Evolutionary conservation across 148 eudicot species (phyloP).

Genomic region (Simmondsia chinensis): DNA sequence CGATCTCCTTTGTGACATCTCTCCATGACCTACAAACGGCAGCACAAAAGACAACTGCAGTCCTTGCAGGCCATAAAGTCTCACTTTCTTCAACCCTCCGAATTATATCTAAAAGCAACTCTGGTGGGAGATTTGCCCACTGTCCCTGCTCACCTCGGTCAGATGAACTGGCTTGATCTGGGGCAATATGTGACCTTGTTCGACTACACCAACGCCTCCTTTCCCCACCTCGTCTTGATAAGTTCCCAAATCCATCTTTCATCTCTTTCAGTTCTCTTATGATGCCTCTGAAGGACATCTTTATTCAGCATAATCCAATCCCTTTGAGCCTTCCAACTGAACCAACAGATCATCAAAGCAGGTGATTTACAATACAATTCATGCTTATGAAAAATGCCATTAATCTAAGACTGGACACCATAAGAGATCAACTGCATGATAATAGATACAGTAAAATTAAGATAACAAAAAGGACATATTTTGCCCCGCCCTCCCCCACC

Average conservation of each 20-base stretch:
- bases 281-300: slow-evolving; percentile 75
- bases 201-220: slow-evolving; percentile 69
- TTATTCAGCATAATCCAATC: background rate
- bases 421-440: too few species aligned
- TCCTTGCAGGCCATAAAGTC: slow-evolving; percentile 85
- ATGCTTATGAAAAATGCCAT: too few species aligned
- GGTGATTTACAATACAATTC: too few species aligned
- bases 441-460: too few species aligned
- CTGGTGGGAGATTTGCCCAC: slow-evolving; percentile 93
- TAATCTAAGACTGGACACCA: too few species aligned
- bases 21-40: slow-evolving; percentile 94
- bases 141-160: slow-evolving; percentile 58
- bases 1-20: slow-evolving; percentile 81
- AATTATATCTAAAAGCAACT: slow-evolving; percentile 81
- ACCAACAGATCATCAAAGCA: too few species aligned
- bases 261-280: slow-evolving; percentile 69
- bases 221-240: slow-evolving; percentile 57
- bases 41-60: slow-evolving; percentile 67
- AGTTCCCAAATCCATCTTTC: slow-evolving; percentile 63
- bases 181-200: slow-evolving; percentile 72
- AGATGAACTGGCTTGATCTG: slow-evolving; percentile 41
- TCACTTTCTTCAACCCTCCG: slow-evolving; percentile 78
- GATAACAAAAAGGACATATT: too few species aligned
- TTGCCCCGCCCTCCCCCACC: too few species aligned
- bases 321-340: slow-evolving; percentile 6